A percentile compares a stretch with the other conserved stretches of the same genome.
phyloP scores from a whole-genome alignment of 345 rosid genomes.

The Reutealis trisperma region DNA sequence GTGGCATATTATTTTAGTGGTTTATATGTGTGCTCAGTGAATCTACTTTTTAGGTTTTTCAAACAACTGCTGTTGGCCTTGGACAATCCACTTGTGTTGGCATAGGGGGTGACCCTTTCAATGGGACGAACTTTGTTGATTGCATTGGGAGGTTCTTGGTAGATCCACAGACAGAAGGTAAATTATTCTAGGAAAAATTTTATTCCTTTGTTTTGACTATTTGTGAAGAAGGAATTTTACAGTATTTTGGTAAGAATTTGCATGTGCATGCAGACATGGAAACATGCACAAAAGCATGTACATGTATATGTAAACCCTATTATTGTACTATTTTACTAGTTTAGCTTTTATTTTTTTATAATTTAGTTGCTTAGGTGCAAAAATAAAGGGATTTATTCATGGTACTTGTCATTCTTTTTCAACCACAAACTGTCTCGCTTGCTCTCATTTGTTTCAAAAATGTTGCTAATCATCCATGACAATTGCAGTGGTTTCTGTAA shows the following conservation, averaged over 20 bases:
- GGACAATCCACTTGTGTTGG: conserved; percentile 97
- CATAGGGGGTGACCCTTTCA: conserved; percentile 95
- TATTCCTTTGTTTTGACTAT: not conserved
- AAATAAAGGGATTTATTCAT: too few species aligned
- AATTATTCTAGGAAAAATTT: not conserved
- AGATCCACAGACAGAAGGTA: conserved; percentile 98
- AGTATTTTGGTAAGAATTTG: not conserved
- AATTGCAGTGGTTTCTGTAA: too few species aligned
- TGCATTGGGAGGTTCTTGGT: conserved; percentile 77
- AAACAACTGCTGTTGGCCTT: conserved; percentile 93
- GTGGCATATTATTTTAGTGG: not conserved
- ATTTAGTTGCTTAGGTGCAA: not conserved
- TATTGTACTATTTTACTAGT: not conserved
- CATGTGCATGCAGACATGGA: not conserved
- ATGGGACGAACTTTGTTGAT: conserved; percentile 94
- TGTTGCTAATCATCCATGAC: too few species aligned
- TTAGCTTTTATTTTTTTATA: too few species aligned
- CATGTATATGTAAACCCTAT: not conserved
- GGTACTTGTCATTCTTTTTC: too few species aligned
- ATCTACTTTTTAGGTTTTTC: conserved; percentile 62
- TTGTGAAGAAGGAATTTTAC: not conserved
- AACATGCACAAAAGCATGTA: not conserved
- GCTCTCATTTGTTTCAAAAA: too few species aligned
- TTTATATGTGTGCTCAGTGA: not conserved
- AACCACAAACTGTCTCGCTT: too few species aligned